Base-by-base conservation (phyloP, 2,329 filamentous ascomycete species). In the Cladophialophora psammophila region DNA sequence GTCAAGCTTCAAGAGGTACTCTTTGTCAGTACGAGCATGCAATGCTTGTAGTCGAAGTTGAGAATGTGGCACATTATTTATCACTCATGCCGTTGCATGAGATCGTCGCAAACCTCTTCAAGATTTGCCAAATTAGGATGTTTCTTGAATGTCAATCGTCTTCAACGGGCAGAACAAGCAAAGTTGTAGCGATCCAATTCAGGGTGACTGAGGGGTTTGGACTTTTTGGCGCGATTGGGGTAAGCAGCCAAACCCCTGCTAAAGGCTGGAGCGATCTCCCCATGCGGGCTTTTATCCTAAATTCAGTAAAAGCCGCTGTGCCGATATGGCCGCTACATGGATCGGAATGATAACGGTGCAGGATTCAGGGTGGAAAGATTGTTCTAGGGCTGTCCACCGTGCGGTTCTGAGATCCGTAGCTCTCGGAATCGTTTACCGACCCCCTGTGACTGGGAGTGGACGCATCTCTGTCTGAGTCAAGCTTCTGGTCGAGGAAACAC, bases 161-260 rank as follows among this genome's bases (percentile, higher is more conserved):
- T 18, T 9, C n/a, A n/a, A n/a, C n/a, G n/a, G n/a, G n/a, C n/a
- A n/a, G n/a, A n/a, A n/a, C n/a, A n/a, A n/a, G n/a, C n/a, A n/a
- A n/a, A n/a, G n/a, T n/a, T n/a, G n/a, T n/a, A n/a, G n/a, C n/a
- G n/a, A n/a, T n/a, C n/a, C n/a, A n/a, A n/a, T n/a, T n/a, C n/a
- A n/a, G n/a, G n/a, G n/a, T 61, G 45, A 61, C 40, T 53, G 59
- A 31, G 6, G 1, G n/a, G 8, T 56, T 61, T 15, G 59, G 59
- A 61, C 59, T 61, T 61, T 61, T 61, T 61, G 59, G 45, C 59
- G 42, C 36, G 15, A 61, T 61, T 61, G 18, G 59, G 59, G n/a
- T 52, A 61, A 61, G 12, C 42, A 48, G 45, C 59, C 40, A 52
- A 60, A n/a, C 7, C 32, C 42, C 26, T 15, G 35, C 35, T 20